Evolutionary conservation across 1,284 basidiomycete species (phyloP).

Genomic region (Moniliophthora roreri): DNA sequence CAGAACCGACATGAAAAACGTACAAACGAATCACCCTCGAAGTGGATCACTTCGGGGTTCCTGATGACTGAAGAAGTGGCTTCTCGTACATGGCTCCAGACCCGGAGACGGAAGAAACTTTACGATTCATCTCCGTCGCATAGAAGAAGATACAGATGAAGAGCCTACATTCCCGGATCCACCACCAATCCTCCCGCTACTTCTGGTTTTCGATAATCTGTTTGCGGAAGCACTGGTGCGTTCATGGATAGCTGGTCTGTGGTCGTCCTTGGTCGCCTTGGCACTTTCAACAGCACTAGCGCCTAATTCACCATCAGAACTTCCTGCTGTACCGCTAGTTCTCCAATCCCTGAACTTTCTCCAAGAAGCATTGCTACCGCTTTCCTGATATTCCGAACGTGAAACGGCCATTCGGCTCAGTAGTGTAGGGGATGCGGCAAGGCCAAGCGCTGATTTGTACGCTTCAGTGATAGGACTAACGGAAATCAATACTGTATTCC

Average conservation of each 20-base stretch:
- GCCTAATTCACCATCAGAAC: neutral
- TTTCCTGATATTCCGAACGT: conserved; percentile 79
- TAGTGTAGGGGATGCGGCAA: conserved; percentile 57
- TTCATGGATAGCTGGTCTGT: neutral
- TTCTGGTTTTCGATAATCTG: neutral
- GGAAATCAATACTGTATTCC: conserved; percentile 6
- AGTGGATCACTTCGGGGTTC: too few species aligned
- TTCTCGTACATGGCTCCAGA: too few species aligned
- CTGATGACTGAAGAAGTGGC: too few species aligned
- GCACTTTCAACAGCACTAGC: neutral
- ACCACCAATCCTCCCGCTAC: neutral
- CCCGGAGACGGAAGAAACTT: too few species aligned
- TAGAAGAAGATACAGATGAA: neutral
- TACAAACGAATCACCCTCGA: too few species aligned
- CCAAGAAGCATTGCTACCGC: conserved; percentile 71
- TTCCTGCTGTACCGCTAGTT: neutral
- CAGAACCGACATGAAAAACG: too few species aligned
- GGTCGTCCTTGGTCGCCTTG: neutral
- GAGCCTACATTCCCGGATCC: neutral
- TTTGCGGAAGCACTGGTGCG: neutral
- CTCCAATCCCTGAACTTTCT: conserved; percentile 61
- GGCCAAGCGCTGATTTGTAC: conserved; percentile 65
- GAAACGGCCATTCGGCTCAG: conserved; percentile 55
- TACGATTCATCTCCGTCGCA: neutral
- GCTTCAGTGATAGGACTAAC: conserved; percentile 73